Base-by-base conservation (phyloP, 2,329 filamentous ascomycete species). In the Trichoderma sp. region DNA sequence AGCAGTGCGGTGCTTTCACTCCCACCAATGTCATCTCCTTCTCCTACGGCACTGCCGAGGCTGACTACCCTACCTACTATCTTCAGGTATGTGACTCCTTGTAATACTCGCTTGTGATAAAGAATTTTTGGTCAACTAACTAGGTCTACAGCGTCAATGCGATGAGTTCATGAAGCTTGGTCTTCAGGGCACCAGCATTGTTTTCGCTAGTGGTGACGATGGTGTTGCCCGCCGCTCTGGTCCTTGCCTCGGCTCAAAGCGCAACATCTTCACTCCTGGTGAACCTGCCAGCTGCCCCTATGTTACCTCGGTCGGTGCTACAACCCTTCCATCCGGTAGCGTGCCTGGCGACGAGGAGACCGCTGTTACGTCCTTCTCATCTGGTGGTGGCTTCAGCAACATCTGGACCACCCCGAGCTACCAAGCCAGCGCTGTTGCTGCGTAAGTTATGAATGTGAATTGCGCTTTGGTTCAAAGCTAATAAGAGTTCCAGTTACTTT, bases 111-210 rank as follows among this genome's bases (percentile, higher is more conserved):
- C 3, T 35, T 7, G 12, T 24, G 1, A 11, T n/a, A 14, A 11
- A 21, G 21, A 11, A 2, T 8, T 31, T 4, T 16, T 7, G 0
- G 11, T 29, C n/a, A 3, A 2, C 59, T 72, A 45, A 72, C 24
- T 21, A 8, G 9, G 5, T 27, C 14, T 50, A 21, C 78, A 83
- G 66, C 84, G 89, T 3, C 89, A 91, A 81, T 90, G 89, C 79
- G 82, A 84, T 74, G 88, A 90, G 83, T 90, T 88, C 80, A 86
- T 90, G 85, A 90, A 91, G 83, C 85, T 90, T 2, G 88, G 86
- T 21, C 85, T 90, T 8, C 85, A 86, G 78, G 88, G 88, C 24
- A 84, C 89, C 12, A 86, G 86, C 1, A 81, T 90, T 21, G 74
- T 90, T 41, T 87, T 86, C 77, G 86, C 87, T 3, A 76, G 74